Base-by-base conservation (phyloP, 2,329 filamentous ascomycete species). In the Aspergillaceae sp. region DNA sequence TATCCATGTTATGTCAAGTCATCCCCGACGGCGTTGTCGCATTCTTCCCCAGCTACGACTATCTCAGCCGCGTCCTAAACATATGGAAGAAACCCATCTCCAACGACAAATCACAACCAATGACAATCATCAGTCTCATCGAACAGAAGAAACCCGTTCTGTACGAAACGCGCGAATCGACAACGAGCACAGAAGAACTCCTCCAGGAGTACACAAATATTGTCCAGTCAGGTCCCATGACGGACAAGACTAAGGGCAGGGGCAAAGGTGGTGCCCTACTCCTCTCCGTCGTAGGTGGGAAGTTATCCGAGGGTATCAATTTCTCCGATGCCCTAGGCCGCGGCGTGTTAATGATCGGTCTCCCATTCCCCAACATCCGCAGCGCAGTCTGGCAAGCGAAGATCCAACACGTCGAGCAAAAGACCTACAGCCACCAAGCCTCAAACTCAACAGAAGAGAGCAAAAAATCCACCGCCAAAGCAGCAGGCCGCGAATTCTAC, bases 281-380 rank as follows among this genome's bases (percentile, higher is more conserved):
- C 0, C 78, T 98, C 28, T 90, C 88, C 45, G 90, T 98, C 3
- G 84, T 98, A 2, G 91, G 91, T 45, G 92, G 92, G 9, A 94
- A 91, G 55, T 84, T 98, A 70, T 94, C 87, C 48, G 92, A 98
- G 68, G 92, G 92, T 53, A 98, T 98, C 71, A 98, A 98, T 68
- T 98, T 98, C 70, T 91, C 87, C 0, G 90, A 98, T 68, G 76
- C 78, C 3, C 80, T 98, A 0, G 92, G 92, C 1, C 83, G 92
- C 28, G 91, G 87, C 45, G 89, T 98, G 6, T 73, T 94, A 9
- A 85, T 97, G n/a, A 80, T 97, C 9, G 92, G 92, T 0, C 72
- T 98, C 3, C 92, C 92, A 0, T 98, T 94, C 56, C 89, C 92
- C 0, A 98, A 97, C 56, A 82, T 89, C 44, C 80, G 86, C 55